These are phyloP conservation scores for Exophiala oligosperma DNA, from an alignment of 2,329 filamentous ascomycete genomes.

Conservation along the genomic window DNA sequence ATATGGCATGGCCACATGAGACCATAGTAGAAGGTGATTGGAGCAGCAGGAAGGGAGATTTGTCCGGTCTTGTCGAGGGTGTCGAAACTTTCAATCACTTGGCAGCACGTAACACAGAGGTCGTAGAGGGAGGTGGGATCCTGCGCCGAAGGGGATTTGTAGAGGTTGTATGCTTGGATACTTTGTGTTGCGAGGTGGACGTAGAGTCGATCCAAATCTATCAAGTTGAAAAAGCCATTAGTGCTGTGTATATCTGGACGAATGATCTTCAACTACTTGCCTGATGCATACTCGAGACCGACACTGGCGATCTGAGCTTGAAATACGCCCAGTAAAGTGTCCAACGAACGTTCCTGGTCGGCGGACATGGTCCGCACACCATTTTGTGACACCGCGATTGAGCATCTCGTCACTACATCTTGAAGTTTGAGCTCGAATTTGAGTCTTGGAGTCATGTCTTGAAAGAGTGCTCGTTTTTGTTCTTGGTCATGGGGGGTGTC, in stretches of 20 bases:
- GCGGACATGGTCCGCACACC: constrained; percentile 39
- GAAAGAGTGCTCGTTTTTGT: constrained; percentile 36
- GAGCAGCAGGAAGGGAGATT: constrained; percentile 10
- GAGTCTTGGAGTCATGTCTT: constrained; percentile 36
- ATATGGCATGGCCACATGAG: constrained; percentile 35
- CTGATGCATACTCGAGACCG: constrained; percentile 35
- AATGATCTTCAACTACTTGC: constrained; percentile 26
- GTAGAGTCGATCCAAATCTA: constrained; percentile 13
- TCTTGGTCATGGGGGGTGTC: constrained; percentile 39
- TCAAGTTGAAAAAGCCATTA: not conserved
- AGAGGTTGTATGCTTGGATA: constrained; percentile 19
- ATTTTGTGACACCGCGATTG: constrained; percentile 38
- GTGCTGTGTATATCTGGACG: not conserved
- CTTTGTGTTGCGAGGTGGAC: constrained; percentile 13
- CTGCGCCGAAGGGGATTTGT: constrained; percentile 18
- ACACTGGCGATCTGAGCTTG: constrained; percentile 40
- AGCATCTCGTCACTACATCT: constrained; percentile 39
- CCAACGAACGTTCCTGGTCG: constrained; percentile 41
- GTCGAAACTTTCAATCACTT: constrained; percentile 22
- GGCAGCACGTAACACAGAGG: constrained; percentile 16
- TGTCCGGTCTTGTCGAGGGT: constrained; percentile 16
- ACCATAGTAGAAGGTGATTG: constrained; percentile 32
- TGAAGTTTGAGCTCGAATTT: constrained; percentile 41
- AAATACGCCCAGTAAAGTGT: constrained; percentile 38
- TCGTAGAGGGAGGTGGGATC: constrained; percentile 22